A percentile compares a stretch with the other conserved stretches of the same genome.
These are phyloP conservation scores for Bonia amplexicaulis DNA, from an alignment of 176 grass and related monocot genomes.

Conservation along the genomic window DNA sequence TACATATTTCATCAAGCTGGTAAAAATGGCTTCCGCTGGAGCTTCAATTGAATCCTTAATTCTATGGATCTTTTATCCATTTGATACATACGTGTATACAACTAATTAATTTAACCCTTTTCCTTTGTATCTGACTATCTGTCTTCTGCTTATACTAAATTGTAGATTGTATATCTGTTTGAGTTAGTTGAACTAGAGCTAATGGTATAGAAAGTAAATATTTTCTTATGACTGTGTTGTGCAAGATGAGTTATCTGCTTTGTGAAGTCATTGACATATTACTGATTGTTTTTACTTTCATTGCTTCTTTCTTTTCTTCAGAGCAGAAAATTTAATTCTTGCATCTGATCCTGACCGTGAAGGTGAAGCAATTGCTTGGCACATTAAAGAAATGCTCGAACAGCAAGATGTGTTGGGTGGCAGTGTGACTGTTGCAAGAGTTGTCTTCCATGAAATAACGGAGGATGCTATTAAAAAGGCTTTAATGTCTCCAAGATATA, in stretches of 20 bases:
- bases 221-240: neutral
- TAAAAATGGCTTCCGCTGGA: neutral
- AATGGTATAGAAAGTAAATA: neutral
- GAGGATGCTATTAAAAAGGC: slow-evolving; percentile 66
- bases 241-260: neutral
- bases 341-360: slow-evolving; percentile 99
- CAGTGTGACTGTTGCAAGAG: slow-evolving; percentile 65
- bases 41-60: slow-evolving; percentile 8
- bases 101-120: slow-evolving; percentile 3
- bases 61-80: slow-evolving; percentile 12
- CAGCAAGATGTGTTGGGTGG: slow-evolving; percentile 70
- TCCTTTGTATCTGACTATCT: neutral
- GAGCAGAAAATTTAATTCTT: slow-evolving; percentile 91
- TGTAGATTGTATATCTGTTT: neutral
- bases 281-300: slow-evolving; percentile 15
- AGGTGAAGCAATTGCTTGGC: slow-evolving; percentile 98
- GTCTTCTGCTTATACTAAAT: slow-evolving; percentile 9
- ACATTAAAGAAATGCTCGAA: slow-evolving; percentile 93
- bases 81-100: neutral
- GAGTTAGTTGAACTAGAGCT: slow-evolving; percentile 2
- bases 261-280: slow-evolving; percentile 14
- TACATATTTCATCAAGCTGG: neutral
- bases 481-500: slow-evolving; percentile 60
- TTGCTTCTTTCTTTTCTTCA: slow-evolving; percentile 29
- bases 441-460: slow-evolving; percentile 95